Evolutionary conservation across 345 rosid species (phyloP).

Genomic region (Populus alba): DNA sequence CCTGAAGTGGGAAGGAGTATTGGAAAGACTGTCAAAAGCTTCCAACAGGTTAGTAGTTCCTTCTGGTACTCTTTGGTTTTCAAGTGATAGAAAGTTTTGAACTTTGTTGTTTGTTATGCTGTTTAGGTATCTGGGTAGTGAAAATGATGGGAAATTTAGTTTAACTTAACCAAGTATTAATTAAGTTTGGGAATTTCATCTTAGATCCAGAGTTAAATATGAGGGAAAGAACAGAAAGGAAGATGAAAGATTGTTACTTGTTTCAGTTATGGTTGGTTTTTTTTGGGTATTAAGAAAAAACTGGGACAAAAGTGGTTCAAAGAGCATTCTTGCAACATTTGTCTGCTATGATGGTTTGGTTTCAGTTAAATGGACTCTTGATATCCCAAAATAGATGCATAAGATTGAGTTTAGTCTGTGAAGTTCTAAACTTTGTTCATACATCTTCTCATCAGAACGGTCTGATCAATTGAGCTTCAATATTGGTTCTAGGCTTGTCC

Average conservation of each 20-base stretch:
- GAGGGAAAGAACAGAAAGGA: neutral
- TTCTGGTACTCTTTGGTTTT: constrained; percentile 10
- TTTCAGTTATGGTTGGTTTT: neutral
- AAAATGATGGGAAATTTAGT: neutral
- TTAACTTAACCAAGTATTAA: neutral
- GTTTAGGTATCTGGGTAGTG: neutral
- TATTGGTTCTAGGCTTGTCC: neutral
- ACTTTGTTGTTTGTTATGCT: constrained; percentile 6
- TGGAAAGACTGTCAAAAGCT: constrained; percentile 93
- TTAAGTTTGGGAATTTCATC: neutral
- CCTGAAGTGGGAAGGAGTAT: constrained; percentile 93
- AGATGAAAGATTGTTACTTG: neutral
- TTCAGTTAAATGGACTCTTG: neutral
- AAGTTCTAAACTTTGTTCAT: neutral
- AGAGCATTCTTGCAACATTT: neutral
- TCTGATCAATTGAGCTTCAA: neutral
- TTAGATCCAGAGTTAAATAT: neutral
- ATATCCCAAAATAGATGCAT: neutral
- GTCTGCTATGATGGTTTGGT: neutral
- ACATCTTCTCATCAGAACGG: neutral
- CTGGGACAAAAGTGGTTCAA: neutral
- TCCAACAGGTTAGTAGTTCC: constrained; percentile 65
- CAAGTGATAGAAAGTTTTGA: constrained; percentile 6
- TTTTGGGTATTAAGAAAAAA: neutral
- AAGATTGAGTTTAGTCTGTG: neutral